Percentiles rank a stretch among this genome's conserved stretches.
Conservation (phyloP, 306 rosid genomes). For the Cajanus cajan region DNA sequence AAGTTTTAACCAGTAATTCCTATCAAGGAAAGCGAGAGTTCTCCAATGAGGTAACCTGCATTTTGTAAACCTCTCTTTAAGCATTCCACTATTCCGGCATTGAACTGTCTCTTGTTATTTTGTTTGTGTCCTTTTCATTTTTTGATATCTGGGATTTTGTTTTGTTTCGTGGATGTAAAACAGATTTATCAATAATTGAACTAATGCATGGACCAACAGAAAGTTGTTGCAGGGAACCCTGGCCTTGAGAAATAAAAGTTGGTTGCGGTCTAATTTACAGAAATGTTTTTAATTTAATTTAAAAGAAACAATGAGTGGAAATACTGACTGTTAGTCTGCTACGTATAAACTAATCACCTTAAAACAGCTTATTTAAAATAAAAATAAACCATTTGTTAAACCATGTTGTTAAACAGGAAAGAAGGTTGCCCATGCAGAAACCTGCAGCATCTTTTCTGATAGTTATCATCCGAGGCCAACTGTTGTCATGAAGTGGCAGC, state of each 20-base stretch:
- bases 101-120: conserved; percentile 5
- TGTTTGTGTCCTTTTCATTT: neutral
- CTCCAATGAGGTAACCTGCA: conserved; percentile 76
- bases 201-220: conserved; percentile 8
- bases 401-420: neutral
- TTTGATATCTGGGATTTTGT: neutral
- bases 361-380: neutral
- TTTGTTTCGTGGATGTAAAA: neutral
- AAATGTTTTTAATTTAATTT: neutral
- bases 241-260: conserved; percentile 8
- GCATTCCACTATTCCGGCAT: conserved; percentile 2
- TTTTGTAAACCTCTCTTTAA: conserved; percentile 18
- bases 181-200: neutral
- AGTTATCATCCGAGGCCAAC: neutral
- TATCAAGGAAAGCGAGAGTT: conserved; percentile 97
- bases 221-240: neutral
- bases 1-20: conserved; percentile 73
- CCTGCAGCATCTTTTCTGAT: neutral
- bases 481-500: neutral
- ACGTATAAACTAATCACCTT: neutral
- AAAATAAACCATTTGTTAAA: neutral
- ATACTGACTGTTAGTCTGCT: neutral
- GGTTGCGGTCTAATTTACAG: neutral
- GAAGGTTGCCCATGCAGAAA: neutral
- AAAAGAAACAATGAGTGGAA: neutral